Conservation (phyloP, 2,329 filamentous ascomycete species). For the Aspergillus hiratsukae region DNA sequence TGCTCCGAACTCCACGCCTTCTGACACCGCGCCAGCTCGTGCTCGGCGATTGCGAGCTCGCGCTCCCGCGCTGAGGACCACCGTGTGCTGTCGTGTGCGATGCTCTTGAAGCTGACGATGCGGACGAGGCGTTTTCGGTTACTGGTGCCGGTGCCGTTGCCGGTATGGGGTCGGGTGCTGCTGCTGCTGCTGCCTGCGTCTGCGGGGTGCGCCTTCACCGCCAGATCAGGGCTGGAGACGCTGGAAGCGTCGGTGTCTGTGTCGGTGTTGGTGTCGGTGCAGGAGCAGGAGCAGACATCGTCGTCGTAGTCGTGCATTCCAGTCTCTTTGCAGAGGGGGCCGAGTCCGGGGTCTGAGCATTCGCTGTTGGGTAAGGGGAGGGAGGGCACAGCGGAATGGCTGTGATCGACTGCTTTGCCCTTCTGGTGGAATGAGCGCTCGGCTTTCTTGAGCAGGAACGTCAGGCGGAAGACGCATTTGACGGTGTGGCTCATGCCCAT, state of each 20-base stretch:
- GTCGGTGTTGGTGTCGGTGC: background rate
- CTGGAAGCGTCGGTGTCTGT: background rate
- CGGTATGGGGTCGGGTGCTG: constrained; percentile 3
- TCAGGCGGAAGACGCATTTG: constrained; percentile 17
- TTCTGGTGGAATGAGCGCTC: constrained; percentile 10
- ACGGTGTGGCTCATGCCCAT: constrained; percentile 18
- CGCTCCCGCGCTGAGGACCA: constrained; percentile 29
- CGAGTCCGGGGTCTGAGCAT: background rate
- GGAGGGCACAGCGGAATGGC: background rate
- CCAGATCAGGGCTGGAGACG: constrained; percentile 3
- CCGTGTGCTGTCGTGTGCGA: constrained; percentile 22
- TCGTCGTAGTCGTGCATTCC: constrained; percentile 1
- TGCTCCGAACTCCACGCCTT: constrained; percentile 36
- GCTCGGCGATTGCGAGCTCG: constrained; percentile 23
- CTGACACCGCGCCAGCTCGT: constrained; percentile 29
- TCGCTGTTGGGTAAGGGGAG: background rate
- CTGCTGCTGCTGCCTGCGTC: constrained; percentile 8
- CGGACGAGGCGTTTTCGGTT: constrained; percentile 17
- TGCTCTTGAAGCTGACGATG: constrained; percentile 28
- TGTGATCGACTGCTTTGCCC: constrained; percentile 7
- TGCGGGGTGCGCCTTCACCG: constrained; percentile 9
- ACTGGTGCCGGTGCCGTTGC: constrained; percentile 8
- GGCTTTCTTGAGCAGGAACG: constrained; percentile 14
- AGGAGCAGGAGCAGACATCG: constrained; percentile 1
- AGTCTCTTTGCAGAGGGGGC: background rate